Evolutionary conservation across 164 flowering plant species (phyloP), one percentile per base, ranked within the genome.

Genomic region (Houttuynia cordata): DNA sequence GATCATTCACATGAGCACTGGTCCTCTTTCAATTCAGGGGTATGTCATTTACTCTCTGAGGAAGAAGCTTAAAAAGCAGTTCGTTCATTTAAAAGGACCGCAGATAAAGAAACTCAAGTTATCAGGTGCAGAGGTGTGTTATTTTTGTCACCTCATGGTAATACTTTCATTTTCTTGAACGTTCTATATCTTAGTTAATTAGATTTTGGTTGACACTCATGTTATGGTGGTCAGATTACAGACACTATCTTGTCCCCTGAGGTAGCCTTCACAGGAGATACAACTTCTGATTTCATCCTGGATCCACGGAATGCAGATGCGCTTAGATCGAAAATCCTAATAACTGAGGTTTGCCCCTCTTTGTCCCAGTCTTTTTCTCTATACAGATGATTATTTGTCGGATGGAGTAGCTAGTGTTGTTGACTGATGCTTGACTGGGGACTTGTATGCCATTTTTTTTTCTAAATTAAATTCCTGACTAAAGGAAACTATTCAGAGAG

Each of bases 221-320:
- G 45, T 51, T 50, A 18, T 45, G 17, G 17, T 69, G 25, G 39
- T 23, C 72, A 93, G 99, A 90, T 93, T 64, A 84, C 96, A 76
- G 95, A 93, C 69, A 79, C 70, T 23, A 73, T 93, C 57, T 71
- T 93, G 74, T 82, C 83, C 60, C 99, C 99, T 56, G 99, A 93
- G 78, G 85, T 93, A 64, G 97, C 99, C 41, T 90, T 93, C 71
- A 93, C 97, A 0, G 99, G 99, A 42, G 99, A 91, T 65, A 93
- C 99, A 51, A 83, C 81, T 0, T 74, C 97, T 55, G 95, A 90
- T 40, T 93, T 80, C 72, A 77, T 88, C 79, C 82, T 88, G 56
- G 81, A 93, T 64, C 96, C 96, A 60, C 86, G 80, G 17, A 90
- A 77, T 80, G 84, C 99, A 60, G 99, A 93, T 81, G 99, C 96